A percentile compares a stretch with the other conserved stretches of the same genome.
These are phyloP conservation scores for Pistacia vera DNA, from an alignment of 345 rosid species.

Conservation along the genomic window DNA sequence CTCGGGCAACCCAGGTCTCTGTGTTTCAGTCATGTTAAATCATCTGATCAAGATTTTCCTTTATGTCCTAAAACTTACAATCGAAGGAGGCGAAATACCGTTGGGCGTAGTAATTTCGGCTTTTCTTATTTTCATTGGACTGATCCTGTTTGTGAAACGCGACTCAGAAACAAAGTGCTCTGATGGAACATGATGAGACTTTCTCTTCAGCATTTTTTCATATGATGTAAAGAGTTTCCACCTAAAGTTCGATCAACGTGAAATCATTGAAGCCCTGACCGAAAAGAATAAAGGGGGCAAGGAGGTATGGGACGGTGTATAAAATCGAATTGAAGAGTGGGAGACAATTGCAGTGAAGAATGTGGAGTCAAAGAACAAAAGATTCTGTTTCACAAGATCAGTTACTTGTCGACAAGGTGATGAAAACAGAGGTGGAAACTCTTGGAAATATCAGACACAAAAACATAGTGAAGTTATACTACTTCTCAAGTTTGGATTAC, in stretches of 20 bases:
- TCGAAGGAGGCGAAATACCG: conserved; percentile 52
- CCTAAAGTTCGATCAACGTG: conserved; percentile 66
- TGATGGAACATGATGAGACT: conserved; percentile 58
- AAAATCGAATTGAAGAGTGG: conserved; percentile 58
- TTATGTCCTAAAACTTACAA: conserved; percentile 48
- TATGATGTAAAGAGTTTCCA: conserved; percentile 87
- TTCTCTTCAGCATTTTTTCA: conserved; percentile 62
- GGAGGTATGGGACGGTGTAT: conserved; percentile 93
- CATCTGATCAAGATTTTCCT: conserved; percentile 54
- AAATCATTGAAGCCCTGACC: conserved; percentile 70
- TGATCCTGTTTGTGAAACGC: conserved; percentile 61
- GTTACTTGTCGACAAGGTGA: conserved; percentile 46
- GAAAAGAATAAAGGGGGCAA: conserved; percentile 83
- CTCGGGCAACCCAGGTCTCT: conserved; percentile 81
- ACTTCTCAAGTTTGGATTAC: conserved; percentile 68
- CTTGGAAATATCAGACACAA: conserved; percentile 85
- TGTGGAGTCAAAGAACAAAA: conserved; percentile 63
- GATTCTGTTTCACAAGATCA: conserved; percentile 56
- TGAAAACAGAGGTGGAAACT: conserved; percentile 91
- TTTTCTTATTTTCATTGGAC: conserved; percentile 51
- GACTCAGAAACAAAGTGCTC: conserved; percentile 47
- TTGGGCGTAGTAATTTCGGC: conserved; percentile 71
- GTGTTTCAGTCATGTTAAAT: conserved; percentile 55
- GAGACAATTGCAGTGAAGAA: conserved; percentile 90
- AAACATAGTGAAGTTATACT: conserved; percentile 83